Evolutionary conservation across 2,329 filamentous ascomycete species (phyloP), one percentile per base, ranked within the genome.

Genomic region (Aspergillus sp.): DNA sequence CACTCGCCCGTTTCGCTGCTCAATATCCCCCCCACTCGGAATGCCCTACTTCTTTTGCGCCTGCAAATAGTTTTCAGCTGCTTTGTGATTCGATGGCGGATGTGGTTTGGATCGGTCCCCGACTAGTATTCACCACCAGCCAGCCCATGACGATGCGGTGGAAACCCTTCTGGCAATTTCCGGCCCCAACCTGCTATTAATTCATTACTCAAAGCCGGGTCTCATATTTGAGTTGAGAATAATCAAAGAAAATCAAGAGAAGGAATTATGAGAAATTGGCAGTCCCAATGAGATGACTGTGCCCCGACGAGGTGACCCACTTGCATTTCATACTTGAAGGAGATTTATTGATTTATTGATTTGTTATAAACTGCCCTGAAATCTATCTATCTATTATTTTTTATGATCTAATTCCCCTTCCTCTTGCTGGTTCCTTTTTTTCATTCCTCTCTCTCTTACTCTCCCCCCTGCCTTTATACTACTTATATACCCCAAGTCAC

Each of bases 1-100:
- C 54, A 38, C 54, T 62, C 60, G 54, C 57, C 32, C 57, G 58
- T 59, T 63, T 60, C 59, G 57, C 64, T 23, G 41, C 63, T 36
- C 32, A 36, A 15, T 36, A 36, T 36, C 64, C 61, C 64, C 58
- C 59, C 48, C 55, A 54, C 63, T 64, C 10, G 30, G 25, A 25
- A 42, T 48, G 44, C 44, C 27, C 30, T 54, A 15, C 47, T 38
- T 32, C 11, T 36, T 47, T 44, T 44, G 41, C 41, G 41, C 13
- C 41, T 19, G 41, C 19, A 44, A 36, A 36, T 36, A 11, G 32
- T 13, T 36, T 36, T 11, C 32, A 15, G 32, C 32, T 36, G 32
- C 32, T 36, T 36, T 36, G 32, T 42, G 39, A 42, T 42, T 19
- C 39, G 15, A 42, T 13, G 39, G 39, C 39, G 39, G n/a, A n/a